Base-by-base conservation (phyloP, 768 basidiomycete genomes). In the Leccinum longicurvipes region DNA sequence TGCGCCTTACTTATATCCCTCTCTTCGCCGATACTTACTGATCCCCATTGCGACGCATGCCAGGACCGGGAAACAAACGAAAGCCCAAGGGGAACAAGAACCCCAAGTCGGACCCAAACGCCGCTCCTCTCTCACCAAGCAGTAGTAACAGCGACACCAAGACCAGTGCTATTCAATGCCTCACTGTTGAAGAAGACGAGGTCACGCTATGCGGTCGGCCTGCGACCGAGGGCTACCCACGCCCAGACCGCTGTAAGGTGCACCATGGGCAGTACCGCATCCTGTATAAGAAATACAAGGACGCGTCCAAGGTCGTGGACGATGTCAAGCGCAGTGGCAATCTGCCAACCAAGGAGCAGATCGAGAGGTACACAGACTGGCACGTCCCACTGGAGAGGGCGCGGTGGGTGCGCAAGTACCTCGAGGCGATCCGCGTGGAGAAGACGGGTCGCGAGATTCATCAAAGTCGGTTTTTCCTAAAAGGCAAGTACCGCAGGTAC, bases 361-460 rank as follows among this genome's bases (percentile, higher is more conserved):
- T 71, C 10, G 15, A 12, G 24, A 25, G 36, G 2, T 64, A 59
- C 29, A 28, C 39, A 0, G 62, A 65, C 46, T 56, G 62, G 52
- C 34, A 48, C 1, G 39, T 27, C 1, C 57, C 61, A 17, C 51
- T 63, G 9, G 54, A 68, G 24, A 66, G 70, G 29, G 59, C 56
- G 2, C 60, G 59, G 7, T 59, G 62, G 59, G 57, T 69, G 42
- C 61, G 60, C 29, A 45, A 56, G 31, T 75, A 74, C 50, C 54
- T 73, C 10, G 67, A 72, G 44, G 71, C 70, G 9, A 68, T 74
- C 19, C 62, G 72, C 2, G 62, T 65, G 0, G 74, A 75, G 48
- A 64, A 62, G 46, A 54, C 59, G 0, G 74, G 74, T 0, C 56
- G 72, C 27, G 59, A 67, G 1, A 63, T 74, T 24, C 74, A 74